phyloP scores from a whole-genome alignment of 2,329 filamentous ascomycete genomes.

The Cercospora nicotianae region DNA sequence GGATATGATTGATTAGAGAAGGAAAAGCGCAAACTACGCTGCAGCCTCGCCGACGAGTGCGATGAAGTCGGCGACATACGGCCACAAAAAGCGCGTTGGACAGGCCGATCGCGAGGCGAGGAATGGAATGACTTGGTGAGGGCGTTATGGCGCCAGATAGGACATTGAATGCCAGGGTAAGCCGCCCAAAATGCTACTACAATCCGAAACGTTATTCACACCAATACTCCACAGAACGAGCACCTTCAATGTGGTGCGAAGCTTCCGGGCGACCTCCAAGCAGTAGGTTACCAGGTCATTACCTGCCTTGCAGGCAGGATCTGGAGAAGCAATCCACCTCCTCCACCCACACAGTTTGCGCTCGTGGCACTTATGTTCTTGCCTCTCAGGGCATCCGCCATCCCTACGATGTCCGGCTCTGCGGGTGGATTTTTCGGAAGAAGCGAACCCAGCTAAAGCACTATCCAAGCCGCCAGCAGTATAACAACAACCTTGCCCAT shows the following conservation, averaged over 20 bases:
- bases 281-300: too few relatives aligned
- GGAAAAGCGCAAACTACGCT: neutral
- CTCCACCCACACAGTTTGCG: too few relatives aligned
- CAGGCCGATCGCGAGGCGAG: neutral
- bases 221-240: neutral
- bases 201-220: neutral
- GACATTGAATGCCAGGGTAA: slow-evolving; percentile 13
- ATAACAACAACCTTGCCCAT: neutral
- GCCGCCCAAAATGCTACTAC: slow-evolving; percentile 5
- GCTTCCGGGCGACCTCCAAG: too few relatives aligned
- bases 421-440: too few relatives aligned
- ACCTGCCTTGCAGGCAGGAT: neutral
- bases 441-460: neutral
- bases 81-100: neutral
- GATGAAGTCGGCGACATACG: neutral
- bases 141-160: slow-evolving; percentile 17
- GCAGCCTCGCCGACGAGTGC: neutral
- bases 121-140: neutral
- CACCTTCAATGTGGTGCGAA: neutral
- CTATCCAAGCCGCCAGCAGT: neutral
- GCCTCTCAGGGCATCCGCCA: too few relatives aligned
- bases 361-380: too few relatives aligned
- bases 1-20: slow-evolving; percentile 4
- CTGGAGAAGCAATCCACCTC: too few relatives aligned
- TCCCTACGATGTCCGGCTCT: too few relatives aligned